phyloP scores from a whole-genome alignment of 495 filamentous ascomycete species.

The Mytilinidion resinicola region DNA sequence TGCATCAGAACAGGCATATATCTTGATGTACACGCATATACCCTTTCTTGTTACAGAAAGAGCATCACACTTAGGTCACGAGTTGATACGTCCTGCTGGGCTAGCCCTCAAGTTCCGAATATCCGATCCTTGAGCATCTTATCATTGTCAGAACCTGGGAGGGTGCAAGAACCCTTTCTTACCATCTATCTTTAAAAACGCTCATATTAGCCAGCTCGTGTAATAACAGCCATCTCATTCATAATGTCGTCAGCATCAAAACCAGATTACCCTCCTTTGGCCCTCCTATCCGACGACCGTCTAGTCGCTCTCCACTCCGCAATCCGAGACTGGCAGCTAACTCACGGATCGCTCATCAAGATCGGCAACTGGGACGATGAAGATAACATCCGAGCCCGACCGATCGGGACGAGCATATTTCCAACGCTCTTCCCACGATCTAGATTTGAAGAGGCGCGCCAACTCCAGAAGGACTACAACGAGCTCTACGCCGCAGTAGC shows the following conservation, averaged over 20 bases:
- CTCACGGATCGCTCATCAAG: slow-evolving; percentile 26
- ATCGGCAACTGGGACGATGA: slow-evolving; percentile 8
- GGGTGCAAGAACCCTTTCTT: too few species aligned
- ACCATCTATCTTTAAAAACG: too few species aligned
- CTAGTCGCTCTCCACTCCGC: neutral
- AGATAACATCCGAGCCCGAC: slow-evolving; percentile 4
- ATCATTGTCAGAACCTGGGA: too few species aligned
- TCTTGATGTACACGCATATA: too few species aligned
- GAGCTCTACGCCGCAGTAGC: slow-evolving; percentile 24
- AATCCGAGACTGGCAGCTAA: slow-evolving; percentile 27
- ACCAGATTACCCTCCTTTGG: neutral
- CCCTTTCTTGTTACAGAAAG: too few species aligned
- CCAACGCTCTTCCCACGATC: slow-evolving; percentile 22
- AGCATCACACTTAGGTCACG: too few species aligned
- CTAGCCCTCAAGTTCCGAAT: too few species aligned
- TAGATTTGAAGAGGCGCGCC: slow-evolving; percentile 12
- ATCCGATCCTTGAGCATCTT: too few species aligned
- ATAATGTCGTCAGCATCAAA: neutral
- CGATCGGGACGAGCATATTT: slow-evolving; percentile 10
- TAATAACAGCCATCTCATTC: neutral
- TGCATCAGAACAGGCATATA: too few species aligned
- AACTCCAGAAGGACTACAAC: slow-evolving; percentile 18
- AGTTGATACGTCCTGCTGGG: too few species aligned
- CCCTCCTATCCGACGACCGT: neutral
- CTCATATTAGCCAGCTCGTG: neutral